phyloP scores from a whole-genome alignment of 306 rosid species.

The Crotalaria pallida region DNA sequence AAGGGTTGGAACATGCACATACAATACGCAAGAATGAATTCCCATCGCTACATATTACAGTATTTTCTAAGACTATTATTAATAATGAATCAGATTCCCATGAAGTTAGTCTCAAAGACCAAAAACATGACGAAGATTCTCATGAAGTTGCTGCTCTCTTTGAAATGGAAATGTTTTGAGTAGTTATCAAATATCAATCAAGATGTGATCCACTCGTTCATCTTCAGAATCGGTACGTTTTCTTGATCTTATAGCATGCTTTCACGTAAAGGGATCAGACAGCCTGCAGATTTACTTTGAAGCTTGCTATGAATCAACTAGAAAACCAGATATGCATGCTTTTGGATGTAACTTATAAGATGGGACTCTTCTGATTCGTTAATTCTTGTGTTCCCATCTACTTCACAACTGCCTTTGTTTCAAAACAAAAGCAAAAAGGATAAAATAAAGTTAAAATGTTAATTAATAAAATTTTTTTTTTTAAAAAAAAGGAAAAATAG shows the following conservation, averaged over 20 bases:
- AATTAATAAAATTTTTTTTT: too few species aligned
- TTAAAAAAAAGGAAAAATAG: too few species aligned
- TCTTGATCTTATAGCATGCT: neutral
- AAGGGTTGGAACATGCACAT: too few species aligned
- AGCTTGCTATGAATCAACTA: neutral
- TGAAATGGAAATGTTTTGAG: neutral
- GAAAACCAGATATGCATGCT: neutral
- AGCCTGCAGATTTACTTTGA: neutral
- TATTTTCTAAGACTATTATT: neutral
- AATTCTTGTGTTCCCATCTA: neutral
- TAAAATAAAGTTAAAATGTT: neutral
- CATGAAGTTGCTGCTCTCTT: neutral
- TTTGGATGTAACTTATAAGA: too few species aligned
- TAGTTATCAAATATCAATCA: neutral
- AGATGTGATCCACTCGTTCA: neutral
- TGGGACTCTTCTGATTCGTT: too few species aligned
- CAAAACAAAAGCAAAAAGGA: too few species aligned
- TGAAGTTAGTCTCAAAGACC: neutral
- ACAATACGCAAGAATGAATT: too few species aligned
- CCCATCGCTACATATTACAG: neutral
- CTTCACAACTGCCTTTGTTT: too few species aligned
- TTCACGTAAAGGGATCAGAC: neutral
- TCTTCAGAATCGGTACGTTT: neutral
- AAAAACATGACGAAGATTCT: neutral
- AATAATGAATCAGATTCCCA: slow-evolving; percentile 1